Conservation (phyloP, 2,329 filamentous ascomycete species). For the Dothistroma septosporum region DNA sequence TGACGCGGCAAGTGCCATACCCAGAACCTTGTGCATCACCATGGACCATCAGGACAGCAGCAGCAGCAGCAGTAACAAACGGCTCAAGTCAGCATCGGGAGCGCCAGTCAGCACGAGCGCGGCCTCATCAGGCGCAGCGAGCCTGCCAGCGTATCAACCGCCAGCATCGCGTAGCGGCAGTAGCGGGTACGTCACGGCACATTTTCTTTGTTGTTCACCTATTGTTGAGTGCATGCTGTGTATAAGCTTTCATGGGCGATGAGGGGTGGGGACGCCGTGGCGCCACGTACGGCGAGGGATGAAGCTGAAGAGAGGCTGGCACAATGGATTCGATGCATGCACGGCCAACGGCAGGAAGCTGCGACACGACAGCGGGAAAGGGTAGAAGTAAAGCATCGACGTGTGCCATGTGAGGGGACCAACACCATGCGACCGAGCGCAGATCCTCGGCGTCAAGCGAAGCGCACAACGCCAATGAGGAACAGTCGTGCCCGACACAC, state of each 20-base stretch:
- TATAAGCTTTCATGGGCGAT: constrained; percentile 1
- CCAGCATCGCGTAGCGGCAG: constrained; percentile 14
- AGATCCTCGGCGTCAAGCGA: not conserved
- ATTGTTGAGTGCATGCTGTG: not conserved
- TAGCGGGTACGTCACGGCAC: constrained; percentile 19
- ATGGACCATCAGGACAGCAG: constrained; percentile 9
- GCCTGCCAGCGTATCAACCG: constrained; percentile 30
- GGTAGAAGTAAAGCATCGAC: not conserved
- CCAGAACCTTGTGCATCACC: constrained; percentile 4
- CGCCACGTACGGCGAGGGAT: not conserved
- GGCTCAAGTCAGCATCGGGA: constrained; percentile 27
- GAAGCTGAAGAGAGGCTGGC: not conserved
- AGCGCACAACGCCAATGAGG: not conserved
- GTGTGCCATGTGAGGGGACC: not conserved
- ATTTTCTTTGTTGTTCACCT: not conserved
- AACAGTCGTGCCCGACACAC: not conserved
- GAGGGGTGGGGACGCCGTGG: not conserved
- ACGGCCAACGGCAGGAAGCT: not conserved
- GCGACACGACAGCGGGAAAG: not conserved
- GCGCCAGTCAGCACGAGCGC: constrained; percentile 23
- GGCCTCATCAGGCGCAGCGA: constrained; percentile 17
- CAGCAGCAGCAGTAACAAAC: constrained; percentile 23
- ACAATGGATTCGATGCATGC: not conserved
- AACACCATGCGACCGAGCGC: not conserved
- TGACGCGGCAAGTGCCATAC: constrained; percentile 3